Evolutionary conservation across 2,329 filamentous ascomycete genomes (phyloP), one percentile per base, ranked within the genome.

Genomic region (Colletotrichum incanum): DNA sequence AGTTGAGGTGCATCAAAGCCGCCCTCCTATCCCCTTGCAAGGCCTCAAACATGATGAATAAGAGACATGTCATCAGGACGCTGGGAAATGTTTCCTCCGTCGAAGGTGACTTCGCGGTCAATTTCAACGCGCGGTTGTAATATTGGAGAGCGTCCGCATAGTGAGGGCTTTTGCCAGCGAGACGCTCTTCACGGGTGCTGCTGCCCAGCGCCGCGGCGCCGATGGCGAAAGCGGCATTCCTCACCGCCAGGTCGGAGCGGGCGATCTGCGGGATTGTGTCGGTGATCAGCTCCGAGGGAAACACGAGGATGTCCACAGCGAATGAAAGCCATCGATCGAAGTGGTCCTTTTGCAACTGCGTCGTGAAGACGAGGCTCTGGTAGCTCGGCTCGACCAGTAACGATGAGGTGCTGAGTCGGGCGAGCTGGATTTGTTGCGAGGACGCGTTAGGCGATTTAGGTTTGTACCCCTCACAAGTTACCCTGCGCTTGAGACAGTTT

Each of bases 21-120:
- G 80, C 80, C 1, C 81, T 78, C 70, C 80, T 78, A n/a, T 83
- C 83, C 3, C 82, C 83, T 4, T 82, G 76, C 73, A 83, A 80
- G 2, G 82, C 75, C 56, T 84, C 83, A 62, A 84, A 84, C 74
- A 81, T 83, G 47, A 84, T 80, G 64, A 84, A 84, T 0, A 84
- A 73, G 3, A 84, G 76, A 0, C 82, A 84, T 1, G 82, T 81
- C n/a, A 84, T 67, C 65, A 84, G 55, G 2, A 70, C 55, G 20
- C 39, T 18, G 16, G 39, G 41, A 2, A 71, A 31, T 1, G 70
- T 37, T 1, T 66, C 70, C 16, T 55, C 61, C 26, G 60, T 71
- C 2, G 67, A 45, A 5, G 66, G 23, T 2, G 66, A 50, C 18
- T 31, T 39, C 20, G 49, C 55, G 2, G 54, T 60, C 39, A 71